phyloP scores from a whole-genome alignment of 1,284 basidiomycete genomes.

The Apiotrichum akiyoshidainum region DNA sequence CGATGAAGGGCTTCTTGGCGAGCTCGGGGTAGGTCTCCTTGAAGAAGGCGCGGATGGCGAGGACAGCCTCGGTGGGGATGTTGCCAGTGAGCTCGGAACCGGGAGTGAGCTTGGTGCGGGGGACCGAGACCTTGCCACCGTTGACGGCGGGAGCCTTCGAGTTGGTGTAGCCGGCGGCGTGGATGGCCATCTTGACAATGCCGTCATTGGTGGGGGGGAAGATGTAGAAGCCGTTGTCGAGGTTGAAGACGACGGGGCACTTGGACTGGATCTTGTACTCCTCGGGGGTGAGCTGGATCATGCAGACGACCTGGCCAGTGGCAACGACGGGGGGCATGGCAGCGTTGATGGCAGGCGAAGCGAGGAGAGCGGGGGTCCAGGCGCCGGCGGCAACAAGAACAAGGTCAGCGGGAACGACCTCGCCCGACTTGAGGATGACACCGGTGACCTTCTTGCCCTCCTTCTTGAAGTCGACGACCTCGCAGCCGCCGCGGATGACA shows the following conservation, averaged over 20 bases:
- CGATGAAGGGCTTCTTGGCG: slow-evolving; percentile 46
- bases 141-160: slow-evolving; percentile 24
- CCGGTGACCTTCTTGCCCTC: slow-evolving; percentile 57
- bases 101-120: slow-evolving; percentile 47
- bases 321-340: slow-evolving; percentile 39
- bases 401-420: slow-evolving; percentile 43
- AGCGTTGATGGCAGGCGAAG: slow-evolving; percentile 52
- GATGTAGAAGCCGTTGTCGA: slow-evolving; percentile 51
- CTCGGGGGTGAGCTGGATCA: slow-evolving; percentile 66
- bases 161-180: slow-evolving; percentile 48
- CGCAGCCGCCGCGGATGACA: slow-evolving; percentile 59
- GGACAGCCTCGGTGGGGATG: slow-evolving; percentile 42
- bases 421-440: slow-evolving; percentile 64
- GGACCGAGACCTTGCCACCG: slow-evolving; percentile 38
- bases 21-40: slow-evolving; percentile 44
- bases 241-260: slow-evolving; percentile 60
- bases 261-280: slow-evolving; percentile 63
- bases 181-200: slow-evolving; percentile 54
- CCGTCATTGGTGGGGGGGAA: slow-evolving; percentile 53
- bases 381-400: slow-evolving; percentile 48
- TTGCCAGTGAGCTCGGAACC: slow-evolving; percentile 38
- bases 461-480: slow-evolving; percentile 54
- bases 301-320: slow-evolving; percentile 65
- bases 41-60: slow-evolving; percentile 33
- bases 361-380: slow-evolving; percentile 72